Conservation (phyloP, 1,139 yeast species). For the Geotrichum restrictum region DNA sequence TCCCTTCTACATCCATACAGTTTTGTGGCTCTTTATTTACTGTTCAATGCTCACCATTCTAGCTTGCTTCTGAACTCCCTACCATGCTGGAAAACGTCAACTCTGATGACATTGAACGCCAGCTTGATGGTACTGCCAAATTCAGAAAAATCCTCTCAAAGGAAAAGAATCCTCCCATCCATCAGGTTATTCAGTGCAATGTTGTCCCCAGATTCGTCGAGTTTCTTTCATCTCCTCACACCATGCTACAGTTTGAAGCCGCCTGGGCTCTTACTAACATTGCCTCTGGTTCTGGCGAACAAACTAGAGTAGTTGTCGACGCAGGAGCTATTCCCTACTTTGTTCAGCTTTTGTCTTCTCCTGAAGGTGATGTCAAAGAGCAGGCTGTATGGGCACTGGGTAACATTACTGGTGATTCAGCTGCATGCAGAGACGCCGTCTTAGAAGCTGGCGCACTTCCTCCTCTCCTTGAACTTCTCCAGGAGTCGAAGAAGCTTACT, state of each 20-base stretch:
- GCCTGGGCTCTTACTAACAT: slow-evolving; percentile 99
- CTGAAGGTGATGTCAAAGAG: slow-evolving; percentile 87
- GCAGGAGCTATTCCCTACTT: slow-evolving; percentile 91
- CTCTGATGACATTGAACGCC: slow-evolving; percentile 73
- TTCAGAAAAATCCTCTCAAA: slow-evolving; percentile 90
- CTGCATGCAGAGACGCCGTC: slow-evolving; percentile 84
- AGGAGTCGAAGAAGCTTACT: slow-evolving; percentile 71
- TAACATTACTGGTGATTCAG: slow-evolving; percentile 96
- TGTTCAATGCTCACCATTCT: slow-evolving; percentile 29
- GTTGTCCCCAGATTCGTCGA: slow-evolving; percentile 88
- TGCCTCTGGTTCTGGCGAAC: slow-evolving; percentile 91
- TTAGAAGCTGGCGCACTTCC: slow-evolving; percentile 81
- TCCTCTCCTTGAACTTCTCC: slow-evolving; percentile 76
- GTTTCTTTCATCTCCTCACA: slow-evolving; percentile 74
- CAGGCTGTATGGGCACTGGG: slow-evolving; percentile 99
- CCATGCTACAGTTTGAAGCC: slow-evolving; percentile 90
- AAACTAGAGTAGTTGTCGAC: slow-evolving; percentile 85
- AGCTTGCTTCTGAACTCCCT: slow-evolving; percentile 58
- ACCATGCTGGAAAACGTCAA: slow-evolving; percentile 77
- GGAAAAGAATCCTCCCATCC: slow-evolving; percentile 97
- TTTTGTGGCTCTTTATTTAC: slow-evolving; percentile 37
- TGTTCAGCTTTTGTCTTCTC: slow-evolving; percentile 74
- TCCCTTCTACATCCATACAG: slow-evolving; percentile 1
- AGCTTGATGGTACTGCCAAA: slow-evolving; percentile 83
- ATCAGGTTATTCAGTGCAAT: slow-evolving; percentile 85